phyloP scores from a whole-genome alignment of 2,329 filamentous ascomycete genomes.

The Cytospora leucostoma region DNA sequence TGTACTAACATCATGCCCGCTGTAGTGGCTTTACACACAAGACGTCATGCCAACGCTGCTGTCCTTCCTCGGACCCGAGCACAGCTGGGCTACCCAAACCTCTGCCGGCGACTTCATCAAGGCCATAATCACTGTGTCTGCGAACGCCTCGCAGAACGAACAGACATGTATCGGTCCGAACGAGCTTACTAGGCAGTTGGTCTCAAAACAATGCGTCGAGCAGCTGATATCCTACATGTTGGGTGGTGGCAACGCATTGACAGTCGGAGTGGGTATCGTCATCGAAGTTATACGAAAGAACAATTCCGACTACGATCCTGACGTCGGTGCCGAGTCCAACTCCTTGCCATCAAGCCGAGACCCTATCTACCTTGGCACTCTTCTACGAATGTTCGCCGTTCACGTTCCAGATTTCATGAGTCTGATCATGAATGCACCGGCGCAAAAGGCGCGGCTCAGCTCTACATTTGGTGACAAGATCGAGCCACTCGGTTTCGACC shows the following conservation, averaged over 20 bases:
- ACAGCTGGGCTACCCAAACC: constrained; percentile 89
- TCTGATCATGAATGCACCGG: constrained; percentile 76
- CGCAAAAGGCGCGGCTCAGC: constrained; percentile 72
- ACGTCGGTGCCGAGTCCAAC: constrained; percentile 79
- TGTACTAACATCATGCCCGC: constrained; percentile 8
- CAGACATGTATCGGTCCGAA: constrained; percentile 99
- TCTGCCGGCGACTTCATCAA: constrained; percentile 97
- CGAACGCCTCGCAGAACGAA: constrained; percentile 96
- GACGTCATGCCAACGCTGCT: constrained; percentile 84
- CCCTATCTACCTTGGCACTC: constrained; percentile 90
- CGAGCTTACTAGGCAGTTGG: constrained; percentile 90
- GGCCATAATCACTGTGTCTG: constrained; percentile 97
- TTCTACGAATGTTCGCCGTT: constrained; percentile 84
- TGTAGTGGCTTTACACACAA: constrained; percentile 87
- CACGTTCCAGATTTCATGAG: constrained; percentile 94
- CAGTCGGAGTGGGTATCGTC: constrained; percentile 93
- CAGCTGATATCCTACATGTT: constrained; percentile 91
- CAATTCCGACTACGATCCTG: constrained; percentile 97
- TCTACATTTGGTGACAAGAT: constrained; percentile 91
- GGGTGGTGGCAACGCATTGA: constrained; percentile 87
- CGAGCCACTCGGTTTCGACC: constrained; percentile 92
- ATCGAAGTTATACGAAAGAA: constrained; percentile 99
- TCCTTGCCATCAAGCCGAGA: constrained; percentile 81
- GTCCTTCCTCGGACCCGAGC: constrained; percentile 80
- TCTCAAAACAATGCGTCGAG: constrained; percentile 81